Percentiles rank a stretch among this genome's conserved stretches.
Conservation (phyloP, 495 filamentous ascomycete species). For the Penicillium antarcticum region DNA sequence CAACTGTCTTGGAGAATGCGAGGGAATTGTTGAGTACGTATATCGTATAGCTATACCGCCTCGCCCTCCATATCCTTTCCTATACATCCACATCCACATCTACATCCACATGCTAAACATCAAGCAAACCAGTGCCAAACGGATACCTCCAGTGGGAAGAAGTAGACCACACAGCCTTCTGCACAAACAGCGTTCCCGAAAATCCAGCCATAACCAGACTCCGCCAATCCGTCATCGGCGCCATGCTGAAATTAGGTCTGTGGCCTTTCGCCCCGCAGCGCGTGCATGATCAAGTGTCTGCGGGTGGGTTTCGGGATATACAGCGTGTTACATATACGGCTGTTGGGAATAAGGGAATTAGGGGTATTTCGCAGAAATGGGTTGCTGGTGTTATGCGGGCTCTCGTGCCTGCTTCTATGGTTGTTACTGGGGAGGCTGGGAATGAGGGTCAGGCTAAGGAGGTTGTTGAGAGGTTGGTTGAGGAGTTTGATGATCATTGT, state of each 20-base stretch:
- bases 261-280: slow-evolving; percentile 10
- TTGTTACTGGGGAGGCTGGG: slow-evolving; percentile 12
- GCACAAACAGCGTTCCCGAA: slow-evolving; percentile 11
- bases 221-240: slow-evolving; percentile 7
- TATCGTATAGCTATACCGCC: too few relatives aligned
- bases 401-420: slow-evolving; percentile 12
- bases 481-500: slow-evolving; percentile 15
- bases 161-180: slow-evolving; percentile 17
- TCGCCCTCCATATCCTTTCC: too few relatives aligned
- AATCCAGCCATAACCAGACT: slow-evolving; percentile 5
- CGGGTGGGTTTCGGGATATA: slow-evolving; percentile 7
- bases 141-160: slow-evolving; percentile 41
- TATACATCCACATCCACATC: too few relatives aligned
- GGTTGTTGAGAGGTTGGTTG: slow-evolving; percentile 19
- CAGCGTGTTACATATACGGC: slow-evolving; percentile 11
- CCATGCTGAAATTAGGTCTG: slow-evolving; percentile 13
- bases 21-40: slow-evolving; percentile 31
- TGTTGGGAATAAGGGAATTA: slow-evolving; percentile 9
- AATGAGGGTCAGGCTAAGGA: slow-evolving; percentile 7
- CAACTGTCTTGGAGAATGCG: slow-evolving; percentile 18
- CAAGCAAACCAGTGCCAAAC: slow-evolving; percentile 19
- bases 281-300: slow-evolving; percentile 9
- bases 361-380: slow-evolving; percentile 10
- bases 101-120: too few relatives aligned
- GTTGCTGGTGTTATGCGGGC: slow-evolving; percentile 14